phyloP scores from a whole-genome alignment of 176 grass and related monocot species.

The Avena sativa region DNA sequence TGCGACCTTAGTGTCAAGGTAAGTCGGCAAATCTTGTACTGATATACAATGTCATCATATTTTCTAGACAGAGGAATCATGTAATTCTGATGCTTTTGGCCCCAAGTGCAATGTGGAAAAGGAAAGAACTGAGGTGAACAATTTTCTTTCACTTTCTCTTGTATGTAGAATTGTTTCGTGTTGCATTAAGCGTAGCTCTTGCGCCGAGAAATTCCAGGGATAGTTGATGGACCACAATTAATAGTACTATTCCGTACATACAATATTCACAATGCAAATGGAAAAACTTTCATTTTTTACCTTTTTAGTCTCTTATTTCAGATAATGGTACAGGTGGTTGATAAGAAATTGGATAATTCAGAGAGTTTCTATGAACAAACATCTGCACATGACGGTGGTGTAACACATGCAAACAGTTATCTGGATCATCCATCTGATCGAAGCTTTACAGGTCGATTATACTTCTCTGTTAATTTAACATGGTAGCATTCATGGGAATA shows the following conservation, averaged over 20 bases:
- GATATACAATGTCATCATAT: background rate
- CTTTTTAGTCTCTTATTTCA: slow-evolving; percentile 33
- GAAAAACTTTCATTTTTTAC: background rate
- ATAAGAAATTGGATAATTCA: slow-evolving; percentile 34
- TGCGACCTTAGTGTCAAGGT: background rate
- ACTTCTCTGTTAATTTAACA: slow-evolving; percentile 38
- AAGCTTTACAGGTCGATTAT: slow-evolving; percentile 41
- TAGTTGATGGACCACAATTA: background rate
- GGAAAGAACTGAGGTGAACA: slow-evolving; percentile 32
- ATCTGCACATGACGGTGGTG: slow-evolving; percentile 16
- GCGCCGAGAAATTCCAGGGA: background rate
- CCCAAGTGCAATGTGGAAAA: background rate
- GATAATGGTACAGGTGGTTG: slow-evolving; percentile 9
- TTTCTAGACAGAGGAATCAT: slow-evolving; percentile 44
- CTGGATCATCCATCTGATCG: slow-evolving; percentile 36
- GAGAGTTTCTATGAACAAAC: slow-evolving; percentile 25
- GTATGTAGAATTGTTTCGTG: slow-evolving; percentile 2
- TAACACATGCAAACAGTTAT: slow-evolving; percentile 8
- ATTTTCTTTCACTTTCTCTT: slow-evolving; percentile 2
- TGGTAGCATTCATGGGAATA: background rate
- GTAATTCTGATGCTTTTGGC: slow-evolving; percentile 9
- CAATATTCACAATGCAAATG: background rate
- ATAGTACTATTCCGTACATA: background rate
- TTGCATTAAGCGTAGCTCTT: slow-evolving; percentile 8
- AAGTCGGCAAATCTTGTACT: background rate